Base-by-base conservation (phyloP, 1,284 basidiomycete genomes). In the Binderoboletus segoi region DNA sequence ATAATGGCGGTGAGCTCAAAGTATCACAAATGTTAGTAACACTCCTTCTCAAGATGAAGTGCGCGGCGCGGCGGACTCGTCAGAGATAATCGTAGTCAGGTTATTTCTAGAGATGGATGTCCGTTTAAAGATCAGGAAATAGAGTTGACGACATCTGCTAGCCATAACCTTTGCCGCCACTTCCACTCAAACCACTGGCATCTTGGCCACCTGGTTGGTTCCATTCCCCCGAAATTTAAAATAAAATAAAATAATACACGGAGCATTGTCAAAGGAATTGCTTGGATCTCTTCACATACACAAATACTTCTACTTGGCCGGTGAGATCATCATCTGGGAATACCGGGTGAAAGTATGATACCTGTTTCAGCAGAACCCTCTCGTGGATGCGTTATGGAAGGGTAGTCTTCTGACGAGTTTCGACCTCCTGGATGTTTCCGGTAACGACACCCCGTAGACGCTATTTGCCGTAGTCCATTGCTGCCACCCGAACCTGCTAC, bases 351-450 rank as follows among this genome's bases (percentile, higher is more conserved):
- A 47, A 51, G 45, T 54, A 32, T 64, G 61, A 71, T 59, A 64
- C 71, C 70, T 68, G 66, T 73, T 73, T 72, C 69, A 73, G 69
- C 38, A 44, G 30, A 58, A 52, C 59, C 61, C 64, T 59, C 69
- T 59, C 56, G 69, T 68, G 69, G 68, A 68, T 70, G 67, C 64
- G 42, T 66, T 58, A 60, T 53, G 58, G 67, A 72, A 72, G 66
- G 56, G 42, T 56, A 54, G 48, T 35, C 67, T 68, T 69, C 67
- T 53, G 53, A 71, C 66, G 64, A 48, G 69, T 70, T 71, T 71
- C 68, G 67, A 61, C 68, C 48, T 54, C 67, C 48, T 54, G 51
- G 52, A 49, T 55, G 67, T 68, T 70, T 64, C 66, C 55, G 61
- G 65, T 33, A 58, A 60, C 61, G 67, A 51, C 55, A 53, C 43